These are phyloP conservation scores for Melocanna baccifera DNA, from an alignment of 176 grass and related monocot species.

Conservation along the genomic window DNA sequence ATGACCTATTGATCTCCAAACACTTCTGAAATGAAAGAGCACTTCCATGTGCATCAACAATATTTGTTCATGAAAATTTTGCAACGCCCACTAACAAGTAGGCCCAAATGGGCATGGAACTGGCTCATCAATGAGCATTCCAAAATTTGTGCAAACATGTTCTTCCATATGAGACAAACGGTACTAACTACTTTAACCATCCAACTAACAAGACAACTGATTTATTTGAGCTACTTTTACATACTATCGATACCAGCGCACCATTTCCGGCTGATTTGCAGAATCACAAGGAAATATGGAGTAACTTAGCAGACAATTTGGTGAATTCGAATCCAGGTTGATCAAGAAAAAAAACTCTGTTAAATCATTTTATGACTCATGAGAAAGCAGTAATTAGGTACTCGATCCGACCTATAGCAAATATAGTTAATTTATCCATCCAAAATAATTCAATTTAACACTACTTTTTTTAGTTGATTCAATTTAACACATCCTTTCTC, in stretches of 20 bases:
- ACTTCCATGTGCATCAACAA: background rate
- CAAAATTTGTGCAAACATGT: background rate
- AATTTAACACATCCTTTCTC: background rate
- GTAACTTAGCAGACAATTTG: background rate
- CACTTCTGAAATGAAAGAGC: background rate
- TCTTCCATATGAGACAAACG: background rate
- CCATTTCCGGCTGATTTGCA: background rate
- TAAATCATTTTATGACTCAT: background rate
- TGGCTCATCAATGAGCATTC: background rate
- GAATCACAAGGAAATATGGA: background rate
- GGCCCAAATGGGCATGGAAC: background rate
- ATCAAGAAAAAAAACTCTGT: background rate
- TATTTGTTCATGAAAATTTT: background rate
- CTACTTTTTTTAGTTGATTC: background rate
- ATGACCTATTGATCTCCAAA: background rate
- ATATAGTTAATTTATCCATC: background rate
- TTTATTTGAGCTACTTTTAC: background rate
- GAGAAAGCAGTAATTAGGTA: background rate
- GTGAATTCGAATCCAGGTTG: background rate
- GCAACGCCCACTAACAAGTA: background rate
- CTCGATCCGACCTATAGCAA: background rate
- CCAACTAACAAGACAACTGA: background rate
- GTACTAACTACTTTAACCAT: background rate
- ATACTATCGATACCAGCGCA: background rate
- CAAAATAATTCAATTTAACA: background rate